phyloP scores from a whole-genome alignment of 2,329 filamentous ascomycete genomes.

The Colletotrichum tanaceti region DNA sequence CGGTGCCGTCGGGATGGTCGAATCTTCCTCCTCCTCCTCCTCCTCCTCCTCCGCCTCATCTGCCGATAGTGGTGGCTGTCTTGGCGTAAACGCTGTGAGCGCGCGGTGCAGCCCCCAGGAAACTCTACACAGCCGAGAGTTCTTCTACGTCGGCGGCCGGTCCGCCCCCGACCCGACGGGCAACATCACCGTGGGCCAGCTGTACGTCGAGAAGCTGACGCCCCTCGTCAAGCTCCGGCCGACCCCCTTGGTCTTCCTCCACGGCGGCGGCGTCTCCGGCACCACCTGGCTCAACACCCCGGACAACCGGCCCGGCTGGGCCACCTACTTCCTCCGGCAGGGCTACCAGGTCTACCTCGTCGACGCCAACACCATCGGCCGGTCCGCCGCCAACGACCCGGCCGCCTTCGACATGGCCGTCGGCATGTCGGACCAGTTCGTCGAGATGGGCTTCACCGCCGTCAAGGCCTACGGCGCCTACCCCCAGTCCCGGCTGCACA shows the following conservation, averaged over 20 bases:
- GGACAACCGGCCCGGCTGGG: conserved; percentile 55
- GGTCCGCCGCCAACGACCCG: conserved; percentile 47
- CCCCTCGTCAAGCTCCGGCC: conserved; percentile 42
- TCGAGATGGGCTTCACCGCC: conserved; percentile 46
- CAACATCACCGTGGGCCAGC: conserved; percentile 45
- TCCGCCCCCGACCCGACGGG: conserved; percentile 43
- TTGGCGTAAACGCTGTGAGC: conserved; percentile 32
- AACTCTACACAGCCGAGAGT: conserved; percentile 42
- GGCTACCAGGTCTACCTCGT: conserved; percentile 56
- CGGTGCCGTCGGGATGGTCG: background rate
- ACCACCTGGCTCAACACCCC: conserved; percentile 54
- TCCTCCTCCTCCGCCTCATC: background rate
- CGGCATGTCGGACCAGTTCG: conserved; percentile 44
- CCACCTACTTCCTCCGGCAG: conserved; percentile 53
- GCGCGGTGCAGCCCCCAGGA: conserved; percentile 29
- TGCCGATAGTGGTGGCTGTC: conserved; percentile 22
- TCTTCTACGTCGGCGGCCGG: conserved; percentile 48
- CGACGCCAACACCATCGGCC: conserved; percentile 52
- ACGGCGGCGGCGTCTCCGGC: conserved; percentile 48
- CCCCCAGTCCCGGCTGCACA: conserved; percentile 49
- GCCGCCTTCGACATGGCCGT: conserved; percentile 45
- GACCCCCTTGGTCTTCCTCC: conserved; percentile 49
- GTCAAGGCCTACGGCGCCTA: conserved; percentile 45
- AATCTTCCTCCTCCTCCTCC: too few species aligned
- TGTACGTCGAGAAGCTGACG: conserved; percentile 50